Conservation (phyloP, 352 stramenopile species). For the Blastocystis sp. region DNA sequence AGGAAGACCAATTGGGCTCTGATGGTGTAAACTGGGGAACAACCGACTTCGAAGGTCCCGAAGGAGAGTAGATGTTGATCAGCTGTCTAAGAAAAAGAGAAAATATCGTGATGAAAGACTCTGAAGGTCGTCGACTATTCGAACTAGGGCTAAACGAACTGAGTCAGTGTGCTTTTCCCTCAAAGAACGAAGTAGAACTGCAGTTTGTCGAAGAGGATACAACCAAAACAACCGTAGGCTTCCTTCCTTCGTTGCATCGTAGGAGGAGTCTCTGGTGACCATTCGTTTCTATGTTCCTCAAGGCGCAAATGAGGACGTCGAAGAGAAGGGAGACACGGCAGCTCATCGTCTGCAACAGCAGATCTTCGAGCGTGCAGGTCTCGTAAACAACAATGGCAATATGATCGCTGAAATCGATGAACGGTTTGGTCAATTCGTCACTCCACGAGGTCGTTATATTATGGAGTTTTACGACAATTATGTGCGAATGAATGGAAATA, state of each 20-base stretch:
- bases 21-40: constrained; percentile 84
- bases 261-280: constrained; percentile 83
- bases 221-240: constrained; percentile 76
- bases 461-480: constrained; percentile 94
- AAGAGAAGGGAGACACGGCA: constrained; percentile 71
- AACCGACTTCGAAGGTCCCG: constrained; percentile 81
- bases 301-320: constrained; percentile 64
- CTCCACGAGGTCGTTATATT: constrained; percentile 88
- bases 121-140: constrained; percentile 57
- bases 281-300: constrained; percentile 90
- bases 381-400: constrained; percentile 80
- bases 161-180: constrained; percentile 83
- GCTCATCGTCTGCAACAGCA: constrained; percentile 72
- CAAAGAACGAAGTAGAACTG: constrained; percentile 94
- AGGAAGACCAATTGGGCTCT: constrained; percentile 78
- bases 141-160: constrained; percentile 67
- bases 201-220: constrained; percentile 96
- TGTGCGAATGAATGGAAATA: constrained; percentile 82
- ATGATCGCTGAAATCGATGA: constrained; percentile 92
- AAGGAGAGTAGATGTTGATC: constrained; percentile 76
- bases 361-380: constrained; percentile 73
- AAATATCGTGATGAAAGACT: constrained; percentile 70
- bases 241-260: not conserved
- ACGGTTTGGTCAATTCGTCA: constrained; percentile 92
- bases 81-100: constrained; percentile 66